These are phyloP conservation scores for Quercus rubra DNA, from an alignment of 306 rosid genomes.

Conservation along the genomic window DNA sequence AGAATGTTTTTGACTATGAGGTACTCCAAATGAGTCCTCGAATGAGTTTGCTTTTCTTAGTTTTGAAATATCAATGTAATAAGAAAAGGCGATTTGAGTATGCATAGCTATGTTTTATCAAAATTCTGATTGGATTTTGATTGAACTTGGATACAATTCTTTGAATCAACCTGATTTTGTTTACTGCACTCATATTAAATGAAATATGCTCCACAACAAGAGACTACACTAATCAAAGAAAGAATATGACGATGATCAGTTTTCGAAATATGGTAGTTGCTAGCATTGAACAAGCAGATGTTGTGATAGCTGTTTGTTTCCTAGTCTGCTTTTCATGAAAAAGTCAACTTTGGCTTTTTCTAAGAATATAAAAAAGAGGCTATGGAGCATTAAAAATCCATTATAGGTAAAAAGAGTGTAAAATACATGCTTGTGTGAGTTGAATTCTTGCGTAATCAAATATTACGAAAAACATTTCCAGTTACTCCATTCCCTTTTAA, in stretches of 20 bases:
- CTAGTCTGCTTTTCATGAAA: neutral
- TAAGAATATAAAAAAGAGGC: neutral
- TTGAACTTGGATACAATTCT: neutral
- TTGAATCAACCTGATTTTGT: neutral
- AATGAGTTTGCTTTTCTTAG: neutral
- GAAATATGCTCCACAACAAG: neutral
- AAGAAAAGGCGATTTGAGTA: neutral
- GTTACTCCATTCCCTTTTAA: neutral
- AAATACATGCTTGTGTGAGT: neutral
- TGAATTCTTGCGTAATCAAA: neutral
- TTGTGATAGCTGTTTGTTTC: neutral
- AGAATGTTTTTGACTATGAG: neutral
- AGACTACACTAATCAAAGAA: neutral
- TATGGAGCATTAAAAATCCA: neutral
- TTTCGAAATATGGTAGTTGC: neutral
- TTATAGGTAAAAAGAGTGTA: neutral
- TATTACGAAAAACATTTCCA: neutral
- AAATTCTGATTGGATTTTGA: neutral
- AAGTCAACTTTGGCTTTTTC: neutral
- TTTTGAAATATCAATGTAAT: neutral
- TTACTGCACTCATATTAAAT: neutral
- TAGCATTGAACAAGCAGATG: neutral
- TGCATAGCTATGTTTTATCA: neutral
- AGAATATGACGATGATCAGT: neutral
- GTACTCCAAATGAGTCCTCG: neutral